Base-by-base conservation (phyloP, 1,284 basidiomycete genomes). In the Ceratobasidium sp. region DNA sequence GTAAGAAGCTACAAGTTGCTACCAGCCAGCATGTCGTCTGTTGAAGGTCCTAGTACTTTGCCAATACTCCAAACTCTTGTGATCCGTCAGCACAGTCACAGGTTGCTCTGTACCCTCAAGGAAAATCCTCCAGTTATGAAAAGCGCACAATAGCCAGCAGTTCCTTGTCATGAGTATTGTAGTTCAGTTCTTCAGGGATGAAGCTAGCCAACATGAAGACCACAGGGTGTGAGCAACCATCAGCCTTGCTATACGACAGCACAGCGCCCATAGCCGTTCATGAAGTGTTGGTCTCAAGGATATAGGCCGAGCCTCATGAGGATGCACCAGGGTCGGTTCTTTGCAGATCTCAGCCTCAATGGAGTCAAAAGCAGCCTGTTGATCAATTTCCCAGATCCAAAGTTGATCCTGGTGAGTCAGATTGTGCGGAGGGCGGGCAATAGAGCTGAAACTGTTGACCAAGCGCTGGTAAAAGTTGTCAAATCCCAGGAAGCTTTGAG, bases 141-240 rank as follows among this genome's bases (percentile, higher is more conserved):
- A 77, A 6, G 2, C 65, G 31, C 23, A 76, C 69, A 37, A 77
- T 77, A 20, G 76, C 80, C 0, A 83, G 77, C 4, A 85, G 61
- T 71, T 85, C 83, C 77, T 84, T 82, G 77, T 85, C 81, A 71
- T 83, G 80, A 26, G 82, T 80, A 10, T 77, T 76, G 77, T 84
- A 85, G 77, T 85, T 85, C 2, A 77, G 71, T 69, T 85, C 81
- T 1, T 84, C 80, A 0, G 79, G 65, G 17, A n/a, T 31, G 49
- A 77, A 65, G 23, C 49, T 64, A 31, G 31, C 5, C 0, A 49
- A 77, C 47, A 74, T 51, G 37, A 54, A 77, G 26, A 2, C 51
- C 20, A 77, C 28, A n/a, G 76, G 76, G 23, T 63, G 39, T 13
- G 13, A 42, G 39, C 39, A 13, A 5, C 49, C 49, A 51, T 51